Conservation (phyloP, 2,329 filamentous ascomycete species). For the Dothiorella sarmentorum region DNA sequence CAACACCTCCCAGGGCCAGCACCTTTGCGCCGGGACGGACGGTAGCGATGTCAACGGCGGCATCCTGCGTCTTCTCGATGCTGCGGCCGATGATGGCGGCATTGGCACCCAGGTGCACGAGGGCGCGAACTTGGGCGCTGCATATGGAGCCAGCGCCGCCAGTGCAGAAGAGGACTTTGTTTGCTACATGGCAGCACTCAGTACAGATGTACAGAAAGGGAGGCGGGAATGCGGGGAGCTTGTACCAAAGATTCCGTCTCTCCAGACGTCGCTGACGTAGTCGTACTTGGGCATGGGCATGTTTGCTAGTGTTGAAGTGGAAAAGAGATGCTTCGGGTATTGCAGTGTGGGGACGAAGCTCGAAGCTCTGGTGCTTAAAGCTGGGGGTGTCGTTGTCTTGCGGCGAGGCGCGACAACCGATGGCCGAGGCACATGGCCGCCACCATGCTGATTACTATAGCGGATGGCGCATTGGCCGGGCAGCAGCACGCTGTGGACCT, state of each 20-base stretch:
- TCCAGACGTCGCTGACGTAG: slow-evolving; percentile 81
- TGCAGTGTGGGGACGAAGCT: background rate
- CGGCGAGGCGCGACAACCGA: slow-evolving; percentile 8
- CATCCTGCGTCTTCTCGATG: slow-evolving; percentile 77
- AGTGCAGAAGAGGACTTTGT: slow-evolving; percentile 91
- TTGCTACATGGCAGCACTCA: slow-evolving; percentile 49
- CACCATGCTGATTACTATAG: slow-evolving; percentile 4
- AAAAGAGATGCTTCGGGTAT: background rate
- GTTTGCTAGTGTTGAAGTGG: background rate
- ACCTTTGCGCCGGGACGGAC: slow-evolving; percentile 77
- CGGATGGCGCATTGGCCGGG: background rate
- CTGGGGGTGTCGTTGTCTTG: background rate
- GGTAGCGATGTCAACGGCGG: slow-evolving; percentile 77
- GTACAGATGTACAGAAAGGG: slow-evolving; percentile 10
- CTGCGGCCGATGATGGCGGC: slow-evolving; percentile 93
- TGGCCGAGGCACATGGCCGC: slow-evolving; percentile 8
- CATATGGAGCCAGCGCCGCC: slow-evolving; percentile 93
- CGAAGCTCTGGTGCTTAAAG: background rate
- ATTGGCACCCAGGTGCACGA: slow-evolving; percentile 87
- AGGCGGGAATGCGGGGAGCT: slow-evolving; percentile 18
- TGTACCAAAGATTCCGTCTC: slow-evolving; percentile 80
- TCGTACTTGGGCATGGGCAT: slow-evolving; percentile 71
- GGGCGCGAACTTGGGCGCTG: slow-evolving; percentile 84
- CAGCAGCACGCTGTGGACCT: background rate
- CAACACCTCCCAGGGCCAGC: slow-evolving; percentile 71